Evolutionary conservation across 2,329 filamentous ascomycete species (phyloP).

Genomic region (Peltaster fructicola): DNA sequence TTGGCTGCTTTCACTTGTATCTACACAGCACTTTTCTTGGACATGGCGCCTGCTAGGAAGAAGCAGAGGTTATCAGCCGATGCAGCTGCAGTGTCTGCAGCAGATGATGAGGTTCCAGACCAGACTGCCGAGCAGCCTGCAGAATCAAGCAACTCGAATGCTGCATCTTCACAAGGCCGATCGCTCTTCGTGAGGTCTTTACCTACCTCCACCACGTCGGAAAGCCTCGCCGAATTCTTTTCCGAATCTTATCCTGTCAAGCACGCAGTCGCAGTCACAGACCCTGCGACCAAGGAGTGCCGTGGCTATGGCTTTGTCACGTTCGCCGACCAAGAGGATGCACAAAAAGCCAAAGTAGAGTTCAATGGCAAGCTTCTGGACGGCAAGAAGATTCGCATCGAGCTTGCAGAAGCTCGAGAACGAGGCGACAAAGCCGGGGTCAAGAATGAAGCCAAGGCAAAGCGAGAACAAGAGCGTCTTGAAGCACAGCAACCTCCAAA

Average conservation of each 20-base stretch:
- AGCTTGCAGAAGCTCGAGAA: slow-evolving; percentile 72
- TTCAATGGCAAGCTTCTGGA: slow-evolving; percentile 63
- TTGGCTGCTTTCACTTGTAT: no score
- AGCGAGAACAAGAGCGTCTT: slow-evolving; percentile 43
- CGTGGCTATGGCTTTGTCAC: slow-evolving; percentile 95
- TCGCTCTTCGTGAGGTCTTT: slow-evolving; percentile 82
- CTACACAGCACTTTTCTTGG: no score
- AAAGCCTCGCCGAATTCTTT: slow-evolving; percentile 73
- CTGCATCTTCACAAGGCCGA: slow-evolving; percentile 11
- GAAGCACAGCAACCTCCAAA: slow-evolving; percentile 55
- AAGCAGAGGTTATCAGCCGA: slow-evolving; percentile 16
- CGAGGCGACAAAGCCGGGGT: slow-evolving; percentile 27
- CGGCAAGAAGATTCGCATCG: slow-evolving; percentile 67
- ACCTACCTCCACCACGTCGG: slow-evolving; percentile 59
- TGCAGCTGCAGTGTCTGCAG: slow-evolving; percentile 8
- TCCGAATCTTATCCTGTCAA: slow-evolving; percentile 90
- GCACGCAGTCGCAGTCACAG: slow-evolving; percentile 81
- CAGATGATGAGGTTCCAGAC: slow-evolving; percentile 2
- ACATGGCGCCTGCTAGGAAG: slow-evolving; percentile 17
- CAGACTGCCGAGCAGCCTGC: slow-evolving; percentile 1
- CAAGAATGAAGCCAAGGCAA: slow-evolving; percentile 42
- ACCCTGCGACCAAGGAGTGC: slow-evolving; percentile 70
- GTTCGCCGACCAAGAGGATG: slow-evolving; percentile 85
- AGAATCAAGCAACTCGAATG: slow-evolving; percentile 3
- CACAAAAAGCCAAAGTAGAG: slow-evolving; percentile 59